Evolutionary conservation across 2,329 filamentous ascomycete species (phyloP).

Genomic region (Penicillium frequentans): DNA sequence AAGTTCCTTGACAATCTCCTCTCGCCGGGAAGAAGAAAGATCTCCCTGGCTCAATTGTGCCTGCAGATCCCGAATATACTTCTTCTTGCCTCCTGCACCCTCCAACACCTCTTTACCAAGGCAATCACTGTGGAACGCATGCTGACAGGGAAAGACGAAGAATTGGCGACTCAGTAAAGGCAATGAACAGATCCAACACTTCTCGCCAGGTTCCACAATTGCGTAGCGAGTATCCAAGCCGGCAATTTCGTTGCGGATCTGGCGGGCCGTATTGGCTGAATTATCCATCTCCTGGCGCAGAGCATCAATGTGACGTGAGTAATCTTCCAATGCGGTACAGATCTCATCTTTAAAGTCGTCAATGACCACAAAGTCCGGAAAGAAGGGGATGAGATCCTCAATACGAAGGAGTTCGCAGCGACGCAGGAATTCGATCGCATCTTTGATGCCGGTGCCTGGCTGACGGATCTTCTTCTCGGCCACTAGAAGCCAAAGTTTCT

Average conservation of each 20-base stretch:
- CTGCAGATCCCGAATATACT: conserved; percentile 82
- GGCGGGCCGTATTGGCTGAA: conserved; percentile 78
- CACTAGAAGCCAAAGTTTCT: conserved; percentile 93
- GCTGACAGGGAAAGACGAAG: conserved; percentile 98
- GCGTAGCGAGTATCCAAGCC: conserved; percentile 86
- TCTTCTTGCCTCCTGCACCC: conserved; percentile 73
- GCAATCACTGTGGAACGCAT: conserved; percentile 96
- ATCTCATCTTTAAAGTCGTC: conserved; percentile 99
- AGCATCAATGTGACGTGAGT: conserved; percentile 83
- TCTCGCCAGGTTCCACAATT: conserved; percentile 93
- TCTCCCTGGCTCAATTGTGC: conserved; percentile 76
- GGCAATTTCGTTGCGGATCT: conserved; percentile 88
- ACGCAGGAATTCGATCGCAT: conserved; percentile 89
- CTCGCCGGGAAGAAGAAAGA: conserved; percentile 68
- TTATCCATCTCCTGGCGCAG: conserved; percentile 96
- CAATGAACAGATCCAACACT: conserved; percentile 83
- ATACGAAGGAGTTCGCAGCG: conserved; percentile 90
- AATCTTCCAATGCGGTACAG: conserved; percentile 88
- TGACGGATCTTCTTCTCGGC: conserved; percentile 86
- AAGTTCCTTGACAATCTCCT: conserved; percentile 81
- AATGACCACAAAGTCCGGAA: conserved; percentile 97
- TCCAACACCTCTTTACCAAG: conserved; percentile 82
- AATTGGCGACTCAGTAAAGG: conserved; percentile 89
- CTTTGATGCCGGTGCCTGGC: conserved; percentile 82
- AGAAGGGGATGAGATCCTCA: conserved; percentile 96